Evolutionary conservation across 2,329 filamentous ascomycete species (phyloP).

Genomic region (Neophaeococcomyces mojaviensis): DNA sequence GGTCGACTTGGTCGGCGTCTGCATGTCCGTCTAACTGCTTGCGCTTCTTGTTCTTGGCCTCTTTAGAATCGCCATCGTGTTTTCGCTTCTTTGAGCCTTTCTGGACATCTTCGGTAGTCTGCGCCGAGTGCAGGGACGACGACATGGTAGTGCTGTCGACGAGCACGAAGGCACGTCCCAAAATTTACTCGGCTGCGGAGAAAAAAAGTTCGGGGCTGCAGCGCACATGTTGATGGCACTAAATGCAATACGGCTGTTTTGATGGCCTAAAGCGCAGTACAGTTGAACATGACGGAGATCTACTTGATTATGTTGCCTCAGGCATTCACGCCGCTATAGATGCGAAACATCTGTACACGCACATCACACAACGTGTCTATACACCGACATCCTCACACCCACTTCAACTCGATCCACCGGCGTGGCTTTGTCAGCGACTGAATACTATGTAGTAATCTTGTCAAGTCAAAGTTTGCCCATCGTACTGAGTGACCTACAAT

Average conservation of each 20-base stretch:
- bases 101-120: neutral
- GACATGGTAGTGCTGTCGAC: neutral
- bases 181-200: constrained; percentile 2
- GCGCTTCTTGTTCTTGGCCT: constrained; percentile 10
- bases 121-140: neutral
- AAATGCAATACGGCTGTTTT: neutral
- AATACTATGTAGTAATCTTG: no score
- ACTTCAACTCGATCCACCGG: neutral
- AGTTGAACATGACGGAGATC: neutral
- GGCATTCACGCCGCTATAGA: no score
- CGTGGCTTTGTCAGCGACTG: neutral
- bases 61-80: constrained; percentile 15
- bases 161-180: neutral
- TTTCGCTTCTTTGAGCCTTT: constrained; percentile 17
- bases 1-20: neutral
- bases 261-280: neutral
- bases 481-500: no score
- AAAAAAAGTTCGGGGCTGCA: neutral
- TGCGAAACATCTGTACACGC: no score
- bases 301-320: no score
- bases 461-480: no score
- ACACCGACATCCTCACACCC: neutral
- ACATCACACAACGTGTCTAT: neutral
- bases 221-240: neutral
- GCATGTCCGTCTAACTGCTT: constrained; percentile 2